Conservation (phyloP, 345 rosid species). For the Bruguiera sexangula region DNA sequence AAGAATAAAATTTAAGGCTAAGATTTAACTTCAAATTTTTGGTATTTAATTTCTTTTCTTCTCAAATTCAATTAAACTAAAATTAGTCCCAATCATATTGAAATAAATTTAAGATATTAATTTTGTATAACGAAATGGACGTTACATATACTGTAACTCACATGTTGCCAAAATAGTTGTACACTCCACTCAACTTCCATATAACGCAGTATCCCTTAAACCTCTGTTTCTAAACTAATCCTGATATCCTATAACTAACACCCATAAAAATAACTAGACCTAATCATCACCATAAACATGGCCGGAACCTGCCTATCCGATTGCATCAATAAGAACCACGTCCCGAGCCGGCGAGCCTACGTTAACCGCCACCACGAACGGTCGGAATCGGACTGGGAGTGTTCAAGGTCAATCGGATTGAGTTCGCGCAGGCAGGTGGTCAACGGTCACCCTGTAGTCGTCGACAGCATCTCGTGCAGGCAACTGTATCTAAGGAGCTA, state of each 20-base stretch:
- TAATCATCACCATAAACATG: conserved; percentile 14
- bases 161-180: neutral
- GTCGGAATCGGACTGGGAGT: conserved; percentile 30
- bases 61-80: neutral
- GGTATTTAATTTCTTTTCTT: too few species aligned
- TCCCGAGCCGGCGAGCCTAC: conserved; percentile 20
- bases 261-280: too few species aligned
- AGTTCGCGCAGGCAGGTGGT: neutral
- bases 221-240: too few species aligned
- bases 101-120: neutral
- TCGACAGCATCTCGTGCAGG: conserved; percentile 44
- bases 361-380: conserved; percentile 27
- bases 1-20: too few species aligned
- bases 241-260: too few species aligned
- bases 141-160: neutral
- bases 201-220: neutral
- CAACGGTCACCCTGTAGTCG: conserved; percentile 19
- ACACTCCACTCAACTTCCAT: neutral
- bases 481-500: conserved; percentile 53
- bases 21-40: too few species aligned
- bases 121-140: neutral
- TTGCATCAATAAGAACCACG: conserved; percentile 22
- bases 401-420: conserved; percentile 19
- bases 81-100: neutral
- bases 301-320: conserved; percentile 26